Percentiles rank a stretch among this genome's conserved stretches.
Evolutionary conservation across 2,329 filamentous ascomycete species (phyloP).

Genomic region (Ophiognomonia clavigignenti-juglandacearum): DNA sequence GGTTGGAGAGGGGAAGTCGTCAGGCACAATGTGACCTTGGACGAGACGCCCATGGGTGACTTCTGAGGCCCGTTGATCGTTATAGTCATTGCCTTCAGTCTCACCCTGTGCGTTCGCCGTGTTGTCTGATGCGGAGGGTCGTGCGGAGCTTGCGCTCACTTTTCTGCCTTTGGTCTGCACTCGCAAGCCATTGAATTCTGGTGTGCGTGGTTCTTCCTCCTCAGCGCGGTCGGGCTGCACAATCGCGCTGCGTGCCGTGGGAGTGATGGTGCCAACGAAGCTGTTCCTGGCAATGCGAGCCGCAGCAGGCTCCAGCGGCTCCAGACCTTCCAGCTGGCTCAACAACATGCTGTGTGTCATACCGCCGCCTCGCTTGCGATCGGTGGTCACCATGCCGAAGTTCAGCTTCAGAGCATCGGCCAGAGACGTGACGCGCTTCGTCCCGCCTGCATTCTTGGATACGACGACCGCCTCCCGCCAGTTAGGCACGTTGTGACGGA

Average conservation of each 20-base stretch:
- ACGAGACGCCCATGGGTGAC: constrained; percentile 88
- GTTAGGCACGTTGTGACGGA: constrained; percentile 77
- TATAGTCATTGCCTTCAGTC: constrained; percentile 49
- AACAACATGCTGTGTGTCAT: constrained; percentile 79
- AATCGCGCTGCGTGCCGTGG: constrained; percentile 22
- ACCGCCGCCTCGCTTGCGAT: constrained; percentile 58
- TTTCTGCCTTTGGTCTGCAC: constrained; percentile 23
- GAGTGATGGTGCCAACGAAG: constrained; percentile 19
- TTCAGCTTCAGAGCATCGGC: constrained; percentile 95
- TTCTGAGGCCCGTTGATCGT: constrained; percentile 77
- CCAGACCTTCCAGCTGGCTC: constrained; percentile 58
- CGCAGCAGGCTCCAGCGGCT: constrained; percentile 26
- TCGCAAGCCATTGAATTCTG: constrained; percentile 27
- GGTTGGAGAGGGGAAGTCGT: constrained; percentile 79
- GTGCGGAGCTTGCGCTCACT: constrained; percentile 18
- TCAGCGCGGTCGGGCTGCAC: constrained; percentile 22
- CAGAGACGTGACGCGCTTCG: constrained; percentile 92
- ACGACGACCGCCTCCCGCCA: constrained; percentile 95
- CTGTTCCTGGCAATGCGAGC: constrained; percentile 19
- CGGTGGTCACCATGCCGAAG: constrained; percentile 93
- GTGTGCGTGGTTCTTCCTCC: constrained; percentile 40
- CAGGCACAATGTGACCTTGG: constrained; percentile 92
- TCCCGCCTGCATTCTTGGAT: constrained; percentile 96
- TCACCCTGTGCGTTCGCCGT: constrained; percentile 35
- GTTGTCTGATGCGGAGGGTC: constrained; percentile 27